A percentile compares a stretch with the other conserved stretches of the same genome.
Evolutionary conservation across 2,329 filamentous ascomycete genomes (phyloP).

Genomic region (Colletotrichum simmondsii): DNA sequence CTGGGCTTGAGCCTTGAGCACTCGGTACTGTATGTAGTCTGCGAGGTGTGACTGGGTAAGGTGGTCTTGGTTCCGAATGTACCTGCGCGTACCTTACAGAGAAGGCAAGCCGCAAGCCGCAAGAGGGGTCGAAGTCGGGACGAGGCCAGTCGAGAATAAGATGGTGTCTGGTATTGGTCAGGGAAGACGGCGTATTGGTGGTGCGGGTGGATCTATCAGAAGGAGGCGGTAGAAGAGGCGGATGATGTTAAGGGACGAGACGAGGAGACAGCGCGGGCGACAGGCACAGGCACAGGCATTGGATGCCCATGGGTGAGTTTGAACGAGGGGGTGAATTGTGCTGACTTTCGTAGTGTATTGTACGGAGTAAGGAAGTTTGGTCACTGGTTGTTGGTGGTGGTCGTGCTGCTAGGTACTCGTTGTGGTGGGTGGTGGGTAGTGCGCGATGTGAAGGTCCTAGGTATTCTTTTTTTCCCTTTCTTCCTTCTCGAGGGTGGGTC

Average conservation of each 20-base stretch:
- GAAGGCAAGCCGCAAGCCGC: not conserved
- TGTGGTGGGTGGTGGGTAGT: not conserved
- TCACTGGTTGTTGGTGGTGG: not conserved
- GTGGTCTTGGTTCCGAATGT: not conserved
- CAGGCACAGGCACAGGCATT: not conserved
- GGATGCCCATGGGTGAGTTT: slow-evolving; percentile 17
- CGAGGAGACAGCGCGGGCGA: not conserved
- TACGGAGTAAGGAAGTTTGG: not conserved
- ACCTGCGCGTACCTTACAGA: slow-evolving; percentile 11
- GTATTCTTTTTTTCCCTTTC: not conserved
- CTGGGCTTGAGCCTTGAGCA: not conserved
- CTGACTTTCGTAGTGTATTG: not conserved
- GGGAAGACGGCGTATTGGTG: slow-evolving; percentile 30
- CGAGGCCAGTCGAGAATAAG: not conserved
- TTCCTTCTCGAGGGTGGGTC: not conserved
- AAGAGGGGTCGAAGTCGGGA: not conserved
- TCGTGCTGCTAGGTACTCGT: not conserved
- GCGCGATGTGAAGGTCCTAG: not conserved
- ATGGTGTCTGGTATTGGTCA: slow-evolving; percentile 18
- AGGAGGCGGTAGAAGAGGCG: slow-evolving; percentile 18
- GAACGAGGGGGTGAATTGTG: not conserved
- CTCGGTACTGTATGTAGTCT: too few species aligned
- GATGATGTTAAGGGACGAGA: not conserved
- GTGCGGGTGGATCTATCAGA: slow-evolving; percentile 25
- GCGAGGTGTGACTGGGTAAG: not conserved